phyloP scores from a whole-genome alignment of 2,329 filamentous ascomycete species.

The Thermothelomyces thermophilus region DNA sequence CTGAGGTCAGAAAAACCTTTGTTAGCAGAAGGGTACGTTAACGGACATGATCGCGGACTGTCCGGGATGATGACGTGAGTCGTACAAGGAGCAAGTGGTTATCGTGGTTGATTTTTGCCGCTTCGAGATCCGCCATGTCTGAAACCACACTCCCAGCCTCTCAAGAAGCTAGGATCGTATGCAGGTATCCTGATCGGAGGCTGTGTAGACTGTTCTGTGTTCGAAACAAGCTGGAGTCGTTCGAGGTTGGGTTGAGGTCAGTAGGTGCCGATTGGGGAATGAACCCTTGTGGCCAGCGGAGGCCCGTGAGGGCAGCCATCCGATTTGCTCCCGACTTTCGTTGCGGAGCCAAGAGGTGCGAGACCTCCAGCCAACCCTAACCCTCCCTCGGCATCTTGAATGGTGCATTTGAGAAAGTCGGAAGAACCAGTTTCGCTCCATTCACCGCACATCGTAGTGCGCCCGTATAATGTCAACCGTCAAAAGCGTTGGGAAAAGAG shows the following conservation, averaged over 20 bases:
- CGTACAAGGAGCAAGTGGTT: conserved; percentile 68
- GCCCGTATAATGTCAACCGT: no score
- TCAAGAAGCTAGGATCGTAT: neutral
- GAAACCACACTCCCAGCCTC: neutral
- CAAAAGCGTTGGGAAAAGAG: no score
- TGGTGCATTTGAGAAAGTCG: no score
- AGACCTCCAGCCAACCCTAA: neutral
- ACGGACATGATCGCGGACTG: neutral
- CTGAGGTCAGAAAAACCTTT: no score
- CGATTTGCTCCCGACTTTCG: conserved; percentile 8
- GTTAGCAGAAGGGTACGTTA: neutral
- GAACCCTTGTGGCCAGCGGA: neutral
- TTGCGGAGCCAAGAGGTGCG: neutral
- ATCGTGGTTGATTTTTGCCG: conserved; percentile 65
- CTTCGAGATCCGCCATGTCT: conserved; percentile 54
- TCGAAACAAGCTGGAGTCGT: neutral
- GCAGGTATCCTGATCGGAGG: neutral
- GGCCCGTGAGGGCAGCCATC: conserved; percentile 5
- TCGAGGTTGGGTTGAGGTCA: neutral
- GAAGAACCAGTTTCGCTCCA: no score
- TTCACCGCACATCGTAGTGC: no score
- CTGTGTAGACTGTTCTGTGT: neutral
- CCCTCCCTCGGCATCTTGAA: no score
- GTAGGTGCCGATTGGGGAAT: neutral
- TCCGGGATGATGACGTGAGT: conserved; percentile 12